A percentile compares a stretch with the other conserved stretches of the same genome.
Conservation (phyloP, 305 asterid species). For the Plantago lanceolata region DNA sequence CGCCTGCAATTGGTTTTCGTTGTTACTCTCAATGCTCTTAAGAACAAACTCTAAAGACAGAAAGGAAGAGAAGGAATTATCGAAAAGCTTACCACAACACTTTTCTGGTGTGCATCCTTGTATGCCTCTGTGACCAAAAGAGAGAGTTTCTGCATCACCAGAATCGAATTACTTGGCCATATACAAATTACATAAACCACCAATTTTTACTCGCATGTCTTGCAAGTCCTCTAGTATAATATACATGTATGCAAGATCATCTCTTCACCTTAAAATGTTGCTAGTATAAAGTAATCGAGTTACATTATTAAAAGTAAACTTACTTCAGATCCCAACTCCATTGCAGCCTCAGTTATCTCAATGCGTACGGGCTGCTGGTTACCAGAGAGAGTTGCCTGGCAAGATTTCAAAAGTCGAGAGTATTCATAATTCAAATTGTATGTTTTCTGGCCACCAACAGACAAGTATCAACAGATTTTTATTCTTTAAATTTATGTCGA, state of each 20-base stretch:
- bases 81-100: slow-evolving; percentile 54
- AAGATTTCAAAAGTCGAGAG: slow-evolving; percentile 4
- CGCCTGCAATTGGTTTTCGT: slow-evolving; percentile 41
- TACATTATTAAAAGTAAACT: slow-evolving; percentile 23
- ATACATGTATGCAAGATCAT: no score
- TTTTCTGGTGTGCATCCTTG: slow-evolving; percentile 89
- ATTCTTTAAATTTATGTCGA: background rate
- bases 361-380: slow-evolving; percentile 90
- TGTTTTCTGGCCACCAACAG: no score
- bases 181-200: background rate
- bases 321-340: slow-evolving; percentile 84
- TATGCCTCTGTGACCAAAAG: slow-evolving; percentile 84
- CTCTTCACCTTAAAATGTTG: background rate
- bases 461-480: background rate
- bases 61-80: background rate
- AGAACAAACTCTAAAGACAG: background rate
- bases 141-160: slow-evolving; percentile 57
- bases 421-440: no score
- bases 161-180: background rate
- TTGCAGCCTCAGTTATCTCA: slow-evolving; percentile 94
- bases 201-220: no score
- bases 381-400: slow-evolving; percentile 83
- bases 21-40: background rate
- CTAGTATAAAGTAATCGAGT: background rate
- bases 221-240: no score